These are phyloP conservation scores for Epichloe brachyelytri DNA, from an alignment of 2,329 filamentous ascomycete species.

Conservation along the genomic window DNA sequence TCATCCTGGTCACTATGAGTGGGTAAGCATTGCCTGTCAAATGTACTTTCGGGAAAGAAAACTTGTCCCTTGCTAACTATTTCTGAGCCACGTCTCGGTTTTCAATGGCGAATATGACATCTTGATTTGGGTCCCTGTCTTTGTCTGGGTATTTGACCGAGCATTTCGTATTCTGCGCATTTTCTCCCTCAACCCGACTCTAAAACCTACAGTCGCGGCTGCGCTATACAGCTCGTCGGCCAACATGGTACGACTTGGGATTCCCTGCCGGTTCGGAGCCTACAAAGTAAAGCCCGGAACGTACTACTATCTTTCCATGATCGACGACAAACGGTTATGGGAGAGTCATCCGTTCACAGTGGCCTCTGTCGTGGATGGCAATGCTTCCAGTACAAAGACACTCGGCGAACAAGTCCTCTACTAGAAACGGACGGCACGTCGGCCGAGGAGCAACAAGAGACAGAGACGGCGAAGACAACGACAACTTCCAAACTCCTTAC, in stretches of 20 bases:
- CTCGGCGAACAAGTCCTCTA: slow-evolving; percentile 19
- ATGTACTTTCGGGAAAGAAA: too few species aligned
- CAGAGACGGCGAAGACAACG: neutral
- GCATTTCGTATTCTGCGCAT: slow-evolving; percentile 30
- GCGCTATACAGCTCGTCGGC: slow-evolving; percentile 23
- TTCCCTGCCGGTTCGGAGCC: slow-evolving; percentile 21
- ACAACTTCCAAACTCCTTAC: slow-evolving; percentile 15
- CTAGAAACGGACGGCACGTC: slow-evolving; percentile 12
- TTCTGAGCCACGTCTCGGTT: slow-evolving; percentile 35
- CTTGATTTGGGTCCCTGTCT: slow-evolving; percentile 35
- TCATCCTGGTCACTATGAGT: slow-evolving; percentile 37
- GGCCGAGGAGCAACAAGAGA: neutral
- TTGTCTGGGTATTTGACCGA: slow-evolving; percentile 38
- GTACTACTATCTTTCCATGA: slow-evolving; percentile 32
- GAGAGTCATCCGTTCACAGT: slow-evolving; percentile 39
- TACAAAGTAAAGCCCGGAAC: slow-evolving; percentile 27
- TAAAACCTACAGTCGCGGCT: slow-evolving; percentile 23
- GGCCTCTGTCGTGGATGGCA: slow-evolving; percentile 16
- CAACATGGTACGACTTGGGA: slow-evolving; percentile 28
- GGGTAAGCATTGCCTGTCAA: slow-evolving; percentile 24
- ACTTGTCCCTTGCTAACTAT: neutral
- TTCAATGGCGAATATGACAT: slow-evolving; percentile 34
- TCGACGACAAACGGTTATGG: slow-evolving; percentile 28
- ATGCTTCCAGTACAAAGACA: slow-evolving; percentile 6
- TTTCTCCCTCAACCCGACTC: slow-evolving; percentile 24